Evolutionary conservation across 805 yeast species (phyloP).

Genomic region (Teunomyces barrocoloradensis): DNA sequence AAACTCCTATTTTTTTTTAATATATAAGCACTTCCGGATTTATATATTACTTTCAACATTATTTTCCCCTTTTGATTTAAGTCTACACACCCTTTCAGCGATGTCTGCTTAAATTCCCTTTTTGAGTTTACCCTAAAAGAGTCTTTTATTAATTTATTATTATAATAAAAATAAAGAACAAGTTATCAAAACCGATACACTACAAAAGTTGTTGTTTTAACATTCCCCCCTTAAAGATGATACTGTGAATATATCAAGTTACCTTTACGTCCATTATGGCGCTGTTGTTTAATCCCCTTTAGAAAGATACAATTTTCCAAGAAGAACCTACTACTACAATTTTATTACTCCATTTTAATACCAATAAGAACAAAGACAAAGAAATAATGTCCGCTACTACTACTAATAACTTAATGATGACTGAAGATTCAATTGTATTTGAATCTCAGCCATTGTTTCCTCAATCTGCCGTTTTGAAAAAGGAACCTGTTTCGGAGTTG

Average conservation of each 20-base stretch:
- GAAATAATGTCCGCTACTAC: constrained; percentile 24
- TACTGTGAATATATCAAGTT: constrained; percentile 25
- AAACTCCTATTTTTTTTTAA: background rate
- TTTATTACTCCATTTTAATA: constrained; percentile 5
- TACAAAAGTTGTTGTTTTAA: constrained; percentile 24
- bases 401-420: constrained; percentile 8
- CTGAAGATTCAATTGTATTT: constrained; percentile 17
- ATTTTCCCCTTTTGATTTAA: constrained; percentile 7
- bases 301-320: constrained; percentile 4
- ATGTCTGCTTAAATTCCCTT: constrained; percentile 38
- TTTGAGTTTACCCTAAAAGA: constrained; percentile 13
- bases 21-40: background rate
- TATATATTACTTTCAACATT: constrained; percentile 1
- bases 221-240: constrained; percentile 25
- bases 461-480: constrained; percentile 11
- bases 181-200: constrained; percentile 14
- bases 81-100: constrained; percentile 11
- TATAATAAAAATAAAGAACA: constrained; percentile 11
- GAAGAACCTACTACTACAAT: background rate
- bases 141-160: constrained; percentile 19
- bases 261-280: constrained; percentile 31
- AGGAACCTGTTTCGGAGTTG: constrained; percentile 4
- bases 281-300: constrained; percentile 18
- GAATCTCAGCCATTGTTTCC: constrained; percentile 23
- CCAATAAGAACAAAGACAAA: constrained; percentile 10